A percentile compares a stretch with the other conserved stretches of the same genome.
These are phyloP conservation scores for Periglandula ipomoeae DNA, from an alignment of 2,329 filamentous ascomycete genomes.

Conservation along the genomic window DNA sequence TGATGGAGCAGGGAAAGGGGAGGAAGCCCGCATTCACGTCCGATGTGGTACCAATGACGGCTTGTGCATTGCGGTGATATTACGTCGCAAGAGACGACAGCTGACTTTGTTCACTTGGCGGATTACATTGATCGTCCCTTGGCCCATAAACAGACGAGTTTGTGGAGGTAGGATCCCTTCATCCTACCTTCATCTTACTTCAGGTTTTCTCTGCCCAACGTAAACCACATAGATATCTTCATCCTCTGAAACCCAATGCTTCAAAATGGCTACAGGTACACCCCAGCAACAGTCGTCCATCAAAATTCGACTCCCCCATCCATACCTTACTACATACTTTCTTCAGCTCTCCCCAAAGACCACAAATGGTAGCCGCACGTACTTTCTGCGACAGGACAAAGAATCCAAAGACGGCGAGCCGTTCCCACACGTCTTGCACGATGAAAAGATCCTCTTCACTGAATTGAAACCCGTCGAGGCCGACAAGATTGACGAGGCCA, in stretches of 20 bases:
- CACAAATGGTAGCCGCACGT: constrained; percentile 7
- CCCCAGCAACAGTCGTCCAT: neutral
- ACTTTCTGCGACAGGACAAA: constrained; percentile 13
- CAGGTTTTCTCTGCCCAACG: neutral
- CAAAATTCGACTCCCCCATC: constrained; percentile 10
- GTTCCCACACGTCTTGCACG: constrained; percentile 9
- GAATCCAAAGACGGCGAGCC: constrained; percentile 11
- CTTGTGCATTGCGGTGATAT: too few relatives aligned
- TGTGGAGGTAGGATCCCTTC: too few relatives aligned
- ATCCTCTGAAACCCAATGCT: neutral
- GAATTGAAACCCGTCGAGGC: neutral
- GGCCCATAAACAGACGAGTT: too few relatives aligned
- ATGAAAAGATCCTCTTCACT: neutral
- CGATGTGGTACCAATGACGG: too few relatives aligned
- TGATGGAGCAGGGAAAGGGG: neutral
- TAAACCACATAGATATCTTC: neutral
- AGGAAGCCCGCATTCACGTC: too few relatives aligned
- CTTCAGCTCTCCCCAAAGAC: constrained; percentile 12
- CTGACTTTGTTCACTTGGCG: too few relatives aligned
- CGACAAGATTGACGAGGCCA: neutral
- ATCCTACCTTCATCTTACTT: too few relatives aligned
- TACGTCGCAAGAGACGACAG: too few relatives aligned
- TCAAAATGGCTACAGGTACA: neutral
- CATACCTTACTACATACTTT: constrained; percentile 17
- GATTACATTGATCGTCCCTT: too few relatives aligned